phyloP scores from a whole-genome alignment of 2,329 filamentous ascomycete species.

The Xylariales sp. region DNA sequence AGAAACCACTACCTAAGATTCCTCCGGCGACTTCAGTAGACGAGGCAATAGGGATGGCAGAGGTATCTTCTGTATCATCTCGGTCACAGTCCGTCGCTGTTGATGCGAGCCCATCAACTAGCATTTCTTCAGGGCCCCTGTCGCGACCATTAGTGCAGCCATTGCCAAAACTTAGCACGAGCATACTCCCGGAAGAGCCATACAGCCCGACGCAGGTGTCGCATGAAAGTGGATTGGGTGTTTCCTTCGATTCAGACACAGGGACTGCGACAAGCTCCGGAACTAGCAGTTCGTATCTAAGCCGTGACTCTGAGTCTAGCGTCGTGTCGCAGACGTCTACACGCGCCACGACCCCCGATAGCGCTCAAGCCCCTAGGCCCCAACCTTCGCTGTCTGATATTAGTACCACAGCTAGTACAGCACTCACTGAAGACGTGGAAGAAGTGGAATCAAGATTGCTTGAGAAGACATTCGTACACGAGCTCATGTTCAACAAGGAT shows the following conservation, averaged over 20 bases:
- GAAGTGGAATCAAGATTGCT: conserved; percentile 86
- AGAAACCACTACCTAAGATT: conserved; percentile 76
- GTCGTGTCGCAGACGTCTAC: conserved; percentile 85
- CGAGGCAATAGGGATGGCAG: conserved; percentile 40
- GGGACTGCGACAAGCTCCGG: conserved; percentile 80
- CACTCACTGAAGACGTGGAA: conserved; percentile 77
- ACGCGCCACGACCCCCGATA: conserved; percentile 86
- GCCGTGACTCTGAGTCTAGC: conserved; percentile 84
- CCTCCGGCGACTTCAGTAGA: conserved; percentile 54
- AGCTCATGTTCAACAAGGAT: conserved; percentile 93
- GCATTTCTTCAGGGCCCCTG: conserved; percentile 61
- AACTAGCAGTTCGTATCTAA: conserved; percentile 81
- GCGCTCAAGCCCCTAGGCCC: conserved; percentile 63
- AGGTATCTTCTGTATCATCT: conserved; percentile 53
- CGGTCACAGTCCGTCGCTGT: conserved; percentile 57
- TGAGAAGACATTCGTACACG: conserved; percentile 91
- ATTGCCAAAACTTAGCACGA: conserved; percentile 68
- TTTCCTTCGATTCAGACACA: conserved; percentile 72
- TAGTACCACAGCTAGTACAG: conserved; percentile 73
- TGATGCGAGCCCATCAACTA: conserved; percentile 57
- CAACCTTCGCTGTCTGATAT: conserved; percentile 75
- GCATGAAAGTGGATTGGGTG: conserved; percentile 63
- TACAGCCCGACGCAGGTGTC: conserved; percentile 61
- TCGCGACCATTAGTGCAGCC: conserved; percentile 63
- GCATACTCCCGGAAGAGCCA: conserved; percentile 60